A percentile compares a stretch with the other conserved stretches of the same genome.
These are phyloP conservation scores for Vicia villosa DNA, from an alignment of 306 rosid species.

Conservation along the genomic window DNA sequence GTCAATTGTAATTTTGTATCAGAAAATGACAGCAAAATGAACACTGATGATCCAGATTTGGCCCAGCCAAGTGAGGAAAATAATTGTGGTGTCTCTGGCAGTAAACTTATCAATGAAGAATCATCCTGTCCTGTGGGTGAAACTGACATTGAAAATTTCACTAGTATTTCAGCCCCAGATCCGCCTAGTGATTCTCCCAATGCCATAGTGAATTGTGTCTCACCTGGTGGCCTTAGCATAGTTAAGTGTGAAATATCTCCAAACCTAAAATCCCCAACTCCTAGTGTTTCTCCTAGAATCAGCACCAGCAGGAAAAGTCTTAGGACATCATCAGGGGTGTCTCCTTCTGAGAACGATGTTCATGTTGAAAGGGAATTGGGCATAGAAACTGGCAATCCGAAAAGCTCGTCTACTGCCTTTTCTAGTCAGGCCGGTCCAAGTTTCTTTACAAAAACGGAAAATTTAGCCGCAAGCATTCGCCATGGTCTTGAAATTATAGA, in stretches of 20 bases:
- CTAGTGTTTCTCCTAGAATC: constrained; percentile 85
- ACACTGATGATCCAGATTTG: constrained; percentile 41
- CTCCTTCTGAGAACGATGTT: constrained; percentile 73
- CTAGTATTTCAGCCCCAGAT: constrained; percentile 46
- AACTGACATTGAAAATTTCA: constrained; percentile 44
- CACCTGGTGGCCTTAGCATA: constrained; percentile 59
- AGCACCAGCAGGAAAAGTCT: constrained; percentile 86
- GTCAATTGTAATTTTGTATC: constrained; percentile 28
- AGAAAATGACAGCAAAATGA: constrained; percentile 43
- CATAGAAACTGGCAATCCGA: constrained; percentile 35
- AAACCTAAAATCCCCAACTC: constrained; percentile 75
- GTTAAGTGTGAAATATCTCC: constrained; percentile 59
- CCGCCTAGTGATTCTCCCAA: constrained; percentile 44
- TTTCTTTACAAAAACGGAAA: constrained; percentile 57
- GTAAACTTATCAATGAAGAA: constrained; percentile 49
- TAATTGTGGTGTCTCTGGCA: constrained; percentile 42
- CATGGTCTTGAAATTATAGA: constrained; percentile 89
- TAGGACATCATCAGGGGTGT: constrained; percentile 70
- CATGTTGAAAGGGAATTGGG: constrained; percentile 44
- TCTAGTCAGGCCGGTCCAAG: constrained; percentile 54
- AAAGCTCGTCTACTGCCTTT: constrained; percentile 44
- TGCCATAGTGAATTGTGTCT: constrained; percentile 49
- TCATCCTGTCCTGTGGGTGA: constrained; percentile 46
- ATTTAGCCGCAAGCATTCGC: constrained; percentile 90
- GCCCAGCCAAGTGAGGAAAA: constrained; percentile 31